phyloP scores from a whole-genome alignment of 495 filamentous ascomycete genomes.

The Thozetella sp. region DNA sequence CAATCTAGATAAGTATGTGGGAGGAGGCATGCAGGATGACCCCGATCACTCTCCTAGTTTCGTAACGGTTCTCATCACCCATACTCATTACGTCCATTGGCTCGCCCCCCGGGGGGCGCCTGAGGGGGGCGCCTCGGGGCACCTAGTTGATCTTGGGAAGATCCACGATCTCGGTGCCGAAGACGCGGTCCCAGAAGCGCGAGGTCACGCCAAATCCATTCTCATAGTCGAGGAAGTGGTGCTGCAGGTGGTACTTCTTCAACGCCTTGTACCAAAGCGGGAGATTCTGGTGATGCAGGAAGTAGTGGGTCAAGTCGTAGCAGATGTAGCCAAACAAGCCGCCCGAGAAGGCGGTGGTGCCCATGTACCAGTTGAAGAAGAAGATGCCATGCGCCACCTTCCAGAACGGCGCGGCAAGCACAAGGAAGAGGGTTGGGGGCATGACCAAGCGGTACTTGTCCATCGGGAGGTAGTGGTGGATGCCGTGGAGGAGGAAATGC shows the following conservation, averaged over 20 bases:
- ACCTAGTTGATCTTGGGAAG: constrained; percentile 60
- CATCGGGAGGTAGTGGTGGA: constrained; percentile 99
- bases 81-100: no score
- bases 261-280: constrained; percentile 84
- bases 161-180: constrained; percentile 77
- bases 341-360: constrained; percentile 76
- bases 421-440: constrained; percentile 88
- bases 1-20: no score
- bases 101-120: no score
- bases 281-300: constrained; percentile 95
- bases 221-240: constrained; percentile 96
- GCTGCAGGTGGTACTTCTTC: constrained; percentile 95
- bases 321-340: constrained; percentile 94
- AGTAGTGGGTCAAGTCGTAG: constrained; percentile 98
- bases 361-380: constrained; percentile 83
- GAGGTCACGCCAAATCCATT: constrained; percentile 99
- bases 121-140: neutral
- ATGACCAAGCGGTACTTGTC: constrained; percentile 96
- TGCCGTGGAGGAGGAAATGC: constrained; percentile 94
- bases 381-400: constrained; percentile 86
- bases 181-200: constrained; percentile 92
- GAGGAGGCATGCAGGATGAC: no score
- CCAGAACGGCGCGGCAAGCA: constrained; percentile 89
- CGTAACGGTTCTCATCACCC: no score
- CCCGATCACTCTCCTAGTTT: no score